Conservation (phyloP, 352 stramenopile genomes). For the Paralagenidium karlingii region DNA sequence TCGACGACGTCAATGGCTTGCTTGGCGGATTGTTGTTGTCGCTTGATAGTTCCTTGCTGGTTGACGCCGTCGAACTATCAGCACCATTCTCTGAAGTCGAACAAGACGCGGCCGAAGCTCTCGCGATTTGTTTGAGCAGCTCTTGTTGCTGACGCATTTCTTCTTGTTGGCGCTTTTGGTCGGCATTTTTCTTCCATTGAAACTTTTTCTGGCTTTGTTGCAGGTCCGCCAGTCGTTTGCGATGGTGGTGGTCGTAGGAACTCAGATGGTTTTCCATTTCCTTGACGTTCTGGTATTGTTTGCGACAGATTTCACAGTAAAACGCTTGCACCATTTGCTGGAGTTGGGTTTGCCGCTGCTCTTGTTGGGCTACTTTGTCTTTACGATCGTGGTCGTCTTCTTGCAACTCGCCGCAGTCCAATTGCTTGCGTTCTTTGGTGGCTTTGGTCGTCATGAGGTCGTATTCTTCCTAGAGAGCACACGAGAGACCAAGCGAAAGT, state of each 20-base stretch:
- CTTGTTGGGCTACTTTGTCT: conserved; percentile 10
- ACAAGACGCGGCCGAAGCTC: background rate
- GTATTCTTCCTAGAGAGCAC: conserved; percentile 26
- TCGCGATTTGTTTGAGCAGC: background rate
- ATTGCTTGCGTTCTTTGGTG: conserved; percentile 29
- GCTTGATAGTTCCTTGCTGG: too few relatives aligned
- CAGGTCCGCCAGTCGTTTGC: conserved; percentile 28
- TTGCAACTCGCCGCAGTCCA: conserved; percentile 34
- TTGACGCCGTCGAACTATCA: too few relatives aligned
- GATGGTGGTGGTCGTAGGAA: conserved; percentile 65
- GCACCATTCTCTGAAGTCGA: background rate
- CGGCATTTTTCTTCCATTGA: background rate
- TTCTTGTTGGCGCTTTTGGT: background rate
- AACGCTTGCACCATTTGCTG: conserved; percentile 35
- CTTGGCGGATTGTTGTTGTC: too few relatives aligned
- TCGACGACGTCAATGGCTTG: too few relatives aligned
- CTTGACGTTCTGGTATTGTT: conserved; percentile 54
- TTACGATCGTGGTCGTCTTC: conserved; percentile 17
- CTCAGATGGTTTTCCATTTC: conserved; percentile 67
- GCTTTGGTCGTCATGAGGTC: conserved; percentile 32
- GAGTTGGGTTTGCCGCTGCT: conserved; percentile 17
- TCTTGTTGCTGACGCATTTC: too few relatives aligned
- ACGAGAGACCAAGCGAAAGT: conserved; percentile 3
- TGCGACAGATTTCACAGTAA: conserved; percentile 39
- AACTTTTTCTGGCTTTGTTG: conserved; percentile 17